Evolutionary conservation across 345 rosid species (phyloP), one percentile per base, ranked within the genome.

Genomic region (Rubroshorea leprosula): DNA sequence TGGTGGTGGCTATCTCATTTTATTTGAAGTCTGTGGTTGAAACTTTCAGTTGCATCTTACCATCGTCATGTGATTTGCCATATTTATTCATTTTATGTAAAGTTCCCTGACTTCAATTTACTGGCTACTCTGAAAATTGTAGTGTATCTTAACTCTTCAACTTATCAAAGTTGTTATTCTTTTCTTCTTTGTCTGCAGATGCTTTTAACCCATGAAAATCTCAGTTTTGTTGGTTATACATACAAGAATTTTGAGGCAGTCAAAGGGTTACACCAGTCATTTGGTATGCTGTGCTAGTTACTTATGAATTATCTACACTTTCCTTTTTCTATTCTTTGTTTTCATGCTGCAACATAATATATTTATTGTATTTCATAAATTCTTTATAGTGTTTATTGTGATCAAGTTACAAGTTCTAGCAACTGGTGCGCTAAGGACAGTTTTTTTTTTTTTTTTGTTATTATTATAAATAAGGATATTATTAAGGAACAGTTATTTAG

Each of bases 171-270:
- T 7, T 14, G 4, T 1, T 21, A 12, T 8, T 31, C 24, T 29
- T 55, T 47, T 3, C 44, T 63, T 13, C 10, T 67, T 63, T 71
- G 22, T 43, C 65, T 19, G 23, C 84, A 91, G 98, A 76, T 59
- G 55, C 59, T 68, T 58, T 64, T 78, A 68, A 77, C 78, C 52
- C 77, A 89, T 23, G 67, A 91, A 74, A 88, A 84, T 60, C 80
- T 86, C 66, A 83, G 76, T 71, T 91, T 91, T 57, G 98, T 88
- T 62, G 98, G 98, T 23, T 91, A 91, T 59, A 88, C 96, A 13
- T 88, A 86, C 79, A 91, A 80, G 82, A 88, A 91, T 67, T 84
- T 84, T 13, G 90, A 80, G 49, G 97, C 94, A 23, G 77, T 90
- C 45, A 89, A 83, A 74, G 85, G 83, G 24, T 62, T 75, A 19